Evolutionary conservation across 2,329 filamentous ascomycete genomes (phyloP), one percentile per base, ranked within the genome.

Genomic region (Epichloe glyceriae): DNA sequence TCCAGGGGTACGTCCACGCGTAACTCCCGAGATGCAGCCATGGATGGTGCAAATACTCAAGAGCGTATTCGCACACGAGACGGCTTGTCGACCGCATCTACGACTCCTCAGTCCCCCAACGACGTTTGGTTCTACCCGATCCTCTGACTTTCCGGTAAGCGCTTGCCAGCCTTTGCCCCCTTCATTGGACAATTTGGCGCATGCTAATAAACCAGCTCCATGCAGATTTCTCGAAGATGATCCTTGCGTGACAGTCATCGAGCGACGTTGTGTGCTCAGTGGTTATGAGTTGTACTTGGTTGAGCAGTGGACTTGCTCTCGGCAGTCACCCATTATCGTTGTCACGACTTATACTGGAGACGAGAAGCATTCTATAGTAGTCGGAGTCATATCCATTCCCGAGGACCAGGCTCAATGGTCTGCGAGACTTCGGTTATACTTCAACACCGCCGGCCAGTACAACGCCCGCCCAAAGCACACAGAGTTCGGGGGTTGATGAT

Each of bases 271-370:
- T 47, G 72, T 78, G 47, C 75, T 98, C 5, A 71, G 79, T 54
- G 91, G 91, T 57, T 97, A 96, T 68, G 90, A 97, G 66, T 75
- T 91, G 54, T 97, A 97, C 67, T 71, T 97, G 15, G 88, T 97
- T 56, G 93, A 97, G 66, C 93, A 98, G 73, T 98, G 93, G 93
- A 88, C 88, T 5, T 96, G 90, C 67, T 96, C 91, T 12, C 82
- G 93, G 49, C 78, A 82, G 51, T 88, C 94, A 55, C 91, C 91
- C 1, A 96, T 91, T 15, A 86, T 95, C 56, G 80, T 95, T 47
- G 94, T 97, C 56, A 86, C 86, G 41, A 95, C 90, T 3, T 96
- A 93, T 62, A 97, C 91, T 0, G 93, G 91, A 50, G 89, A 96
- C 60, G 75, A 80, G 35, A 82, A 81, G 35, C 86, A 95, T 64